These are phyloP conservation scores for Pyrenula aspistea DNA, from an alignment of 495 filamentous ascomycete genomes.

Conservation along the genomic window DNA sequence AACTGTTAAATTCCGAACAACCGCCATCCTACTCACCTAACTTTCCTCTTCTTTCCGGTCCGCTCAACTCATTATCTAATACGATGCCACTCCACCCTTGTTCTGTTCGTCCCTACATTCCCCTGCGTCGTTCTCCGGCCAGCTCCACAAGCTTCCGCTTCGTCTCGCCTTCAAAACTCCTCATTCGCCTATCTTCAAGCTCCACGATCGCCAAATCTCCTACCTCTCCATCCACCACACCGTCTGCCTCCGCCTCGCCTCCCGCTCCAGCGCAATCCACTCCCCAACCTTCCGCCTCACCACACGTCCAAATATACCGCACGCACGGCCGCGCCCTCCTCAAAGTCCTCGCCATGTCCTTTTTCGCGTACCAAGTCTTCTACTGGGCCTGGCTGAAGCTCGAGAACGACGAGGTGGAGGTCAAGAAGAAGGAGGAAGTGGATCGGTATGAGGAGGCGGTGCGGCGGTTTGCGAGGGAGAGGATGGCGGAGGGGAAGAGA, in stretches of 20 bases:
- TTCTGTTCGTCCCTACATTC: too few species aligned
- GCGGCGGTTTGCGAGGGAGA: not conserved
- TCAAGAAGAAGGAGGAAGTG: conserved; percentile 35
- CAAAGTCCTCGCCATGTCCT: conserved; percentile 74
- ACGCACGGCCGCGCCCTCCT: conserved; percentile 66
- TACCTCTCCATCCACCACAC: not conserved
- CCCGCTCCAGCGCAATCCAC: not conserved
- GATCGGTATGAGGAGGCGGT: not conserved
- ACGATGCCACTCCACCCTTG: too few species aligned
- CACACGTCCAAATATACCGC: conserved; percentile 62
- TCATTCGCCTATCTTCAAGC: too few species aligned
- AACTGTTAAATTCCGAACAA: too few species aligned
- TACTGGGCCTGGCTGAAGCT: conserved; percentile 83
- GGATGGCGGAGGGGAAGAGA: not conserved
- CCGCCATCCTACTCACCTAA: too few species aligned
- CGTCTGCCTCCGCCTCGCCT: not conserved
- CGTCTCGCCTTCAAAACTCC: too few species aligned
- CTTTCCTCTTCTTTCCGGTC: too few species aligned
- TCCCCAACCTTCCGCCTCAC: not conserved
- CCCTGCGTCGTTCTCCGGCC: too few species aligned
- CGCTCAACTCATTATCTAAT: too few species aligned
- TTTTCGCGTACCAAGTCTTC: conserved; percentile 77
- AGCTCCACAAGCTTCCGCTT: too few species aligned
- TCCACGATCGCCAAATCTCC: too few species aligned
- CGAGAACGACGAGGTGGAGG: conserved; percentile 63